Evolutionary conservation across 352 stramenopile species (phyloP), one percentile per base, ranked within the genome.

Genomic region (Phytophthora pseudosyringae): DNA sequence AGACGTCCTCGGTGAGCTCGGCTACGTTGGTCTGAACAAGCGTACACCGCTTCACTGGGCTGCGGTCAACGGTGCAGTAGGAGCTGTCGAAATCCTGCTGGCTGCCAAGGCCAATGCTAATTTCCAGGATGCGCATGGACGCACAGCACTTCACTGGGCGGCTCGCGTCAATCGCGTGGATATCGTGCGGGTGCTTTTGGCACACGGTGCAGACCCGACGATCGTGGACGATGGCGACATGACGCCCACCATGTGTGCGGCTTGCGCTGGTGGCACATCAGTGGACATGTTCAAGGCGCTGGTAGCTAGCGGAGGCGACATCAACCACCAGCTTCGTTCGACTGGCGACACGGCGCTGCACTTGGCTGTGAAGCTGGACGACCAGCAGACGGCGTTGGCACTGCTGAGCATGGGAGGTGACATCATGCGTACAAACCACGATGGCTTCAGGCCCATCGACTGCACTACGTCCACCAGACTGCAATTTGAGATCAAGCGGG

Each of bases 21-120:
- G 86, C 0, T 95, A 95, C 62, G 69, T 93, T 18, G 86, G 86
- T 11, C 64, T 95, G 16, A 93, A 93, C 57, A 90, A 91, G 54
- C 84, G 86, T 25, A 93, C 84, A 7, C 86, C 86, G 1, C 35
- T 94, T 21, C 86, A 94, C 49, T 94, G 86, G 86, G 86, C 86
- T 10, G 81, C 83, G 1, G 62, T 94, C 4, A 93, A 91, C 56
- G 86, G 84, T 2, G 75, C 84, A 15, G 76, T 82, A 38, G 57
- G 78, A 26, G 81, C 83, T 0, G 76, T 90, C 0, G 78, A 88
- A 47, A 67, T 90, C 26, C 63, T 94, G 12, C 52, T 94, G 8
- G 74, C 71, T 36, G 81, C 82, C 1, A 77, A 77, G 3, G 86
- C 86, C 0, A 76, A 92, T 41, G 75, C 81, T 0, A 86, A 94